Evolutionary conservation across 2,329 filamentous ascomycete species (phyloP).

Genomic region (Fusarium nelsonii): DNA sequence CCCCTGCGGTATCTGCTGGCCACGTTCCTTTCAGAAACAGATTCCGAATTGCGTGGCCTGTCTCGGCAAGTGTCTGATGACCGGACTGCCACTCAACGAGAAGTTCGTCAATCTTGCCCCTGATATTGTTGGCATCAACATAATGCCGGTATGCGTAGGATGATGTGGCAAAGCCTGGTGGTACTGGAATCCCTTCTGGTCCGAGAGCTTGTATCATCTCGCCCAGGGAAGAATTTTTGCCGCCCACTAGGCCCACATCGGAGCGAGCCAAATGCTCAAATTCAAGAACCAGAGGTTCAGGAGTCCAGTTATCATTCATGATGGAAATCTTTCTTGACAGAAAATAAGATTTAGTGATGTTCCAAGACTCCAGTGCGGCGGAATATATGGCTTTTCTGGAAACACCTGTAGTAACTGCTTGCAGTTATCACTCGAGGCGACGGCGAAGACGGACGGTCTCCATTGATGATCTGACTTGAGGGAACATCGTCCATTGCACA

Average conservation of each 20-base stretch:
- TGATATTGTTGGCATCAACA: constrained; percentile 51
- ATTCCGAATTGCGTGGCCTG: constrained; percentile 47
- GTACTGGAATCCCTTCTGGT: constrained; percentile 49
- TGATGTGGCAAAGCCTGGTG: constrained; percentile 54
- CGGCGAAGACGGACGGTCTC: too few species aligned
- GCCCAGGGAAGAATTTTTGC: constrained; percentile 56
- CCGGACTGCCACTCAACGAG: constrained; percentile 50
- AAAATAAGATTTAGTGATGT: too few species aligned
- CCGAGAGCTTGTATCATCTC: constrained; percentile 53
- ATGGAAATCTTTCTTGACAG: background rate
- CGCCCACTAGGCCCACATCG: constrained; percentile 49
- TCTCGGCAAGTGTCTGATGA: constrained; percentile 48
- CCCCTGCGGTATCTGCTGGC: constrained; percentile 47
- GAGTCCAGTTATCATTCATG: constrained; percentile 1
- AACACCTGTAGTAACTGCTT: too few species aligned
- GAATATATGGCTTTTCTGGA: too few species aligned
- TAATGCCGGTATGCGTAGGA: constrained; percentile 52
- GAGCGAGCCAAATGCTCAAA: constrained; percentile 17
- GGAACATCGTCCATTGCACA: too few species aligned
- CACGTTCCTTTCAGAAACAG: constrained; percentile 51
- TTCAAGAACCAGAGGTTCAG: constrained; percentile 13
- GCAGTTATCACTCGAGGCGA: too few species aligned
- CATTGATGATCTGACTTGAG: too few species aligned
- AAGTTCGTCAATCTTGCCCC: constrained; percentile 47
- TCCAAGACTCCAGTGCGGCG: too few species aligned